Base-by-base conservation (phyloP, 1,284 basidiomycete species). In the Pseudozyma pruni region DNA sequence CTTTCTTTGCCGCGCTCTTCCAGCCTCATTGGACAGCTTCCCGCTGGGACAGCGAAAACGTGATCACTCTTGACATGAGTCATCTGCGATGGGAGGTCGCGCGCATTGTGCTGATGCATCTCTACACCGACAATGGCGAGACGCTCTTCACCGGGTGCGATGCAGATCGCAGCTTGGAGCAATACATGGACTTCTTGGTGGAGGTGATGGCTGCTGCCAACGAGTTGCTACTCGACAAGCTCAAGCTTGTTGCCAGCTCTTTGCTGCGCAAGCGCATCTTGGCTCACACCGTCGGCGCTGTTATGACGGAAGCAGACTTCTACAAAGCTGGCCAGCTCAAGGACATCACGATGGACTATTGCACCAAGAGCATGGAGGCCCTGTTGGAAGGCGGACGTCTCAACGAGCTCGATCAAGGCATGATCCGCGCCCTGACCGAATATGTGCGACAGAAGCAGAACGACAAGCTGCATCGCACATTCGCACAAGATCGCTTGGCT, bases 1-100 rank as follows among this genome's bases (percentile, higher is more conserved):
- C 89, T 1, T 91, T 97, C 80, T 97, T 98, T 79, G 85, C 88
- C 7, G 87, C 88, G n/a, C 90, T 98, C 82, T 93, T 95, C 80
- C 89, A 89, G 73, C 85, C 86, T 22, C 91, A 89, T 37, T 98
- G 95, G 93, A 91, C 91, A 4, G 77, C 70, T 19, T 85, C 86
- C 20, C 86, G 91, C 10, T 87, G 88, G 85, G 85, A 85, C n/a
- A 71, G 27, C 11, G 87, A 86, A 9, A 86, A 87, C 2, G 74
- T 81, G 14, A 80, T 96, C 13, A 83, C 83, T 1, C 83, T 98
- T 41, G 85, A 92, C 70, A 85, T 97, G 85, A 83, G 82, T 44
- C 93, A 97, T 83, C 76, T 93, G 63, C 84, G 85, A 19, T 93
- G 90, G 90, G 86, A 87, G 43, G 87, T 89, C 3, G 90, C 94